phyloP scores from a whole-genome alignment of 2,329 filamentous ascomycete genomes.

The Aspergillus sp. region DNA sequence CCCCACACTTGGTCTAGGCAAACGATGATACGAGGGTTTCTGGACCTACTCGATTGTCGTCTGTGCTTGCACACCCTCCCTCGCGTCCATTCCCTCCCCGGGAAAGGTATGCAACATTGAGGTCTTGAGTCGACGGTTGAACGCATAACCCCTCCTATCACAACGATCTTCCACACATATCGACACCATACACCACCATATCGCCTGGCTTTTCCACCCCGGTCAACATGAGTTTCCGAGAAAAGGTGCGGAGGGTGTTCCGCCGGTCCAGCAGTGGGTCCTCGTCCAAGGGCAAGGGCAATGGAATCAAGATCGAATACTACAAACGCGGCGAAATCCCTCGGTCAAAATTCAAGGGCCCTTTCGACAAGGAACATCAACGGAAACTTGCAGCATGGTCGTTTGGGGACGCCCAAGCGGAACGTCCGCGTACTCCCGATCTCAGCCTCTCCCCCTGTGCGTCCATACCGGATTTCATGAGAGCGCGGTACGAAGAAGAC shows the following conservation, averaged over 20 bases:
- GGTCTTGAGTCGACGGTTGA: slow-evolving; percentile 20
- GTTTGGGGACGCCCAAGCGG: slow-evolving; percentile 40
- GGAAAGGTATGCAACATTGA: slow-evolving; percentile 35
- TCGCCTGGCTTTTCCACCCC: background rate
- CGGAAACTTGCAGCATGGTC: slow-evolving; percentile 48
- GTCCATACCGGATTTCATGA: slow-evolving; percentile 29
- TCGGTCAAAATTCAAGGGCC: slow-evolving; percentile 52
- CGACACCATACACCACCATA: slow-evolving; percentile 4
- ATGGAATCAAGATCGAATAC: slow-evolving; percentile 49
- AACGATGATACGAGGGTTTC: slow-evolving; percentile 32
- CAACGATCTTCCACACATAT: background rate
- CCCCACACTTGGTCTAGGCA: slow-evolving; percentile 11
- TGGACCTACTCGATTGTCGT: slow-evolving; percentile 22
- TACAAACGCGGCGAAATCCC: slow-evolving; percentile 52
- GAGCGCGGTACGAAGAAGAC: slow-evolving; percentile 26
- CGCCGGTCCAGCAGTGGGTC: slow-evolving; percentile 26
- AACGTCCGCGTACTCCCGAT: slow-evolving; percentile 39
- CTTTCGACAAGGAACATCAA: slow-evolving; percentile 50
- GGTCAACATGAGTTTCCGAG: slow-evolving; percentile 41
- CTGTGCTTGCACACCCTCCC: slow-evolving; percentile 37
- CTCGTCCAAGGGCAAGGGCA: slow-evolving; percentile 25
- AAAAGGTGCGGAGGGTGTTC: slow-evolving; percentile 41
- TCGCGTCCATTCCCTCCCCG: slow-evolving; percentile 33
- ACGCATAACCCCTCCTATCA: slow-evolving; percentile 5
- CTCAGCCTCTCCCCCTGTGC: slow-evolving; percentile 43